phyloP scores from a whole-genome alignment of 805 yeast species.

The Jamesozyma hellenica region DNA sequence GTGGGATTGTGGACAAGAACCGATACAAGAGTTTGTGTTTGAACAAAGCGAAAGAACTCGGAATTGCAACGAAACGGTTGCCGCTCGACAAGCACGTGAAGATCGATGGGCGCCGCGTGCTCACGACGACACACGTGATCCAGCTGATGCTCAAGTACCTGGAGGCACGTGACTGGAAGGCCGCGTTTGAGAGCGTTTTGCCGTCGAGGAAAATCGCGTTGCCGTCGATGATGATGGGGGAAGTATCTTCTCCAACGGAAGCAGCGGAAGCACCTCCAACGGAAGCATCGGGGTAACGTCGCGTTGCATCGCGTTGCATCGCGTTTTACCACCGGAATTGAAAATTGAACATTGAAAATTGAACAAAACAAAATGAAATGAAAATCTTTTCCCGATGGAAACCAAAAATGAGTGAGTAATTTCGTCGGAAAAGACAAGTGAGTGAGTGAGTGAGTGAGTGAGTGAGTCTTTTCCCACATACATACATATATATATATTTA shows the following conservation, averaged over 20 bases:
- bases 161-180: constrained; percentile 72
- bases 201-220: constrained; percentile 63
- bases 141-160: constrained; percentile 76
- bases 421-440: too few relatives aligned
- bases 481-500: too few relatives aligned
- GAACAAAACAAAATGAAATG: too few relatives aligned
- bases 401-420: too few relatives aligned
- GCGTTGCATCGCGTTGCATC: too few relatives aligned
- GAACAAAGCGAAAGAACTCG: constrained; percentile 66
- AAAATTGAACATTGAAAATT: too few relatives aligned
- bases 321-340: too few relatives aligned
- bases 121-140: constrained; percentile 93
- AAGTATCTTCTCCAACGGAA: neutral
- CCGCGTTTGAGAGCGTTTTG: constrained; percentile 75
- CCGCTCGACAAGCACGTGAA: constrained; percentile 83
- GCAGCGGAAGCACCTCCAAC: neutral
- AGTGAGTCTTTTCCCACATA: too few relatives aligned
- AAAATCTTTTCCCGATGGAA: too few relatives aligned
- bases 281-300: too few relatives aligned
- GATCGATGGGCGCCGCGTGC: constrained; percentile 74
- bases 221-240: neutral
- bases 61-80: constrained; percentile 62
- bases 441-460: too few relatives aligned
- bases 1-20: constrained; percentile 95
- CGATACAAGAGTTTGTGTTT: constrained; percentile 73